These are phyloP conservation scores for Colletotrichum liriopes DNA, from an alignment of 2,329 filamentous ascomycete species.

Conservation along the genomic window DNA sequence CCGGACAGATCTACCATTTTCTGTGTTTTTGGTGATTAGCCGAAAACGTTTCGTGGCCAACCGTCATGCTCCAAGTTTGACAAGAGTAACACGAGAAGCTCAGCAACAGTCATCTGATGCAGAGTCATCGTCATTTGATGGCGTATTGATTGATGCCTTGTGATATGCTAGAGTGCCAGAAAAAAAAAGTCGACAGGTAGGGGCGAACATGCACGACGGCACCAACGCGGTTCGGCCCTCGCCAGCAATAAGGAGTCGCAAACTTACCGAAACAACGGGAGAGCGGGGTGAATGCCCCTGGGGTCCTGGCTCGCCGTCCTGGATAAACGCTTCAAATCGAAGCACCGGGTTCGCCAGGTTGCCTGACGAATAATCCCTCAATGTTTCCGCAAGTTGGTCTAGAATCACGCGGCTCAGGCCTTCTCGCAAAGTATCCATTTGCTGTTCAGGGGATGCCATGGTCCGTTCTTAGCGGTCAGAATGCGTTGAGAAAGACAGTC, in stretches of 20 bases:
- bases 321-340: constrained; percentile 43
- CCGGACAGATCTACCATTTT: constrained; percentile 44
- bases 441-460: constrained; percentile 43
- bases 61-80: not conserved
- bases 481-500: constrained; percentile 3
- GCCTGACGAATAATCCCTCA: constrained; percentile 42
- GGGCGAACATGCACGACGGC: not conserved
- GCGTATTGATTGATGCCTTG: not conserved
- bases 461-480: constrained; percentile 13
- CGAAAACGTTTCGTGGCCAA: constrained; percentile 5
- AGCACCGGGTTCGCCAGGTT: constrained; percentile 42
- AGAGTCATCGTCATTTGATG: not conserved
- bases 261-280: constrained; percentile 43
- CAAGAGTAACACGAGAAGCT: not conserved
- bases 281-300: constrained; percentile 41
- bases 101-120: not conserved
- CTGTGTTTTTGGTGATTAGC: constrained; percentile 36
- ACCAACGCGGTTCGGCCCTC: constrained; percentile 7
- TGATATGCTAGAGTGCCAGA: not conserved
- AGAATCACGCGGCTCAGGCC: constrained; percentile 42
- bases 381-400: constrained; percentile 41
- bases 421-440: constrained; percentile 41
- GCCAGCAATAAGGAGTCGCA: constrained; percentile 1
- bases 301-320: constrained; percentile 38
- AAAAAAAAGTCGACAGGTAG: not conserved